phyloP scores from a whole-genome alignment of 2,329 filamentous ascomycete genomes.

The Phialemonium atrogriseum region DNA sequence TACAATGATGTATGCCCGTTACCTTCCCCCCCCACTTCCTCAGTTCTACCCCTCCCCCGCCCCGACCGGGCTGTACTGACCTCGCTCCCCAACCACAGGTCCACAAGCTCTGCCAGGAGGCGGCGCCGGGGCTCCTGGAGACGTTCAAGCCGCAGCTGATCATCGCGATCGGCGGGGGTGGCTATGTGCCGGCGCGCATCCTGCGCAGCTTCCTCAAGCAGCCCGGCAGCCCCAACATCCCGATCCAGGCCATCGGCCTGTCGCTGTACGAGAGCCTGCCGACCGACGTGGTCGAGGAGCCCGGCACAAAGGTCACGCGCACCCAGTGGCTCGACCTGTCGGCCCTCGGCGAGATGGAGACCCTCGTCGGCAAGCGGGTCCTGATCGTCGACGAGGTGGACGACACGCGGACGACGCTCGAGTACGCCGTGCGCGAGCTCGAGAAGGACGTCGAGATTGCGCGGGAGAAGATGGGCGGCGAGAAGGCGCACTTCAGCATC shows the following conservation, averaged over 20 bases:
- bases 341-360: conserved; percentile 73
- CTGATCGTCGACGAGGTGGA: conserved; percentile 94
- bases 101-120: conserved; percentile 91
- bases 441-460: conserved; percentile 89
- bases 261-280: conserved; percentile 87
- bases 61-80: conserved; percentile 9
- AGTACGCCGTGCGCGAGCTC: conserved; percentile 87
- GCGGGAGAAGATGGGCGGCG: conserved; percentile 60
- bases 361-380: conserved; percentile 83
- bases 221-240: conserved; percentile 82
- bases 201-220: conserved; percentile 95
- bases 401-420: conserved; percentile 86
- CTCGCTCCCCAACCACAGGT: conserved; percentile 48
- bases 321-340: conserved; percentile 97
- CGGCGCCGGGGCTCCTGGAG: conserved; percentile 71
- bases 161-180: conserved; percentile 95
- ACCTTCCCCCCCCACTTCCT: neutral
- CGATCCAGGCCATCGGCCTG: conserved; percentile 97
- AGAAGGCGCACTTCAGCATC: conserved; percentile 79
- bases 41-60: neutral
- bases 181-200: conserved; percentile 94
- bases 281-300: conserved; percentile 57
- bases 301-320: conserved; percentile 89
- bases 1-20: conserved; percentile 71
- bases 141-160: conserved; percentile 91